Evolutionary conservation across 352 stramenopile species (phyloP).

Genomic region (Globisporangium iwayamae): DNA sequence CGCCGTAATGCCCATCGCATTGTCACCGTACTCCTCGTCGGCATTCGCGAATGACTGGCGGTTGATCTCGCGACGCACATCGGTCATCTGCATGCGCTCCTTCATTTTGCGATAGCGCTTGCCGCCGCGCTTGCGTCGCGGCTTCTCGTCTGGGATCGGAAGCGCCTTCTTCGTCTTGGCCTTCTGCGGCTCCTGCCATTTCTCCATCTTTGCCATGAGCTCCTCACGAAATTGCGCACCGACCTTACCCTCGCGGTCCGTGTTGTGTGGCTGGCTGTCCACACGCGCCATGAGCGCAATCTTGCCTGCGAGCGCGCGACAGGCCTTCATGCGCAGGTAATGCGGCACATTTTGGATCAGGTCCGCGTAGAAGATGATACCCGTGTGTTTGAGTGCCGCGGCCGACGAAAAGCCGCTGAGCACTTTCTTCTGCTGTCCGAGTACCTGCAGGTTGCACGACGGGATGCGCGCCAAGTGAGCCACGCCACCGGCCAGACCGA

Average conservation of each 20-base stretch:
- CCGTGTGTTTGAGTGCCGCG: slow-evolving; percentile 88
- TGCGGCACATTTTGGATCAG: slow-evolving; percentile 90
- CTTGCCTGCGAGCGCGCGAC: slow-evolving; percentile 91
- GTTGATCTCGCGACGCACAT: slow-evolving; percentile 97
- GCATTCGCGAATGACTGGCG: slow-evolving; percentile 92
- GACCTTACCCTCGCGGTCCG: slow-evolving; percentile 52
- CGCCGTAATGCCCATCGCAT: slow-evolving; percentile 96
- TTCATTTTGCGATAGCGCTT: slow-evolving; percentile 96
- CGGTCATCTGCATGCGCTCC: slow-evolving; percentile 96
- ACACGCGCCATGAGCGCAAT: slow-evolving; percentile 90
- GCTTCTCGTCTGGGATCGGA: slow-evolving; percentile 94
- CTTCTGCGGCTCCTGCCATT: slow-evolving; percentile 97
- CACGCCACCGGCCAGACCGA: slow-evolving; percentile 94
- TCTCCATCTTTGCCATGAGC: slow-evolving; percentile 94
- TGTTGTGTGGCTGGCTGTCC: slow-evolving; percentile 87
- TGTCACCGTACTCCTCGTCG: slow-evolving; percentile 97
- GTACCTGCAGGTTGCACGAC: slow-evolving; percentile 96
- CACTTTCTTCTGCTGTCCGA: slow-evolving; percentile 94
- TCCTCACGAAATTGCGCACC: slow-evolving; percentile 88
- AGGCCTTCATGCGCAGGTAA: slow-evolving; percentile 92
- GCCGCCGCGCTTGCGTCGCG: slow-evolving; percentile 91
- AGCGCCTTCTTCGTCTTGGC: slow-evolving; percentile 97
- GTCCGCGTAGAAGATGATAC: slow-evolving; percentile 92
- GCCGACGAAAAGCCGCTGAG: slow-evolving; percentile 87
- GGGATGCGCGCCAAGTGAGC: slow-evolving; percentile 93